phyloP scores from a whole-genome alignment of 345 rosid species.

The Pelargonium nanum region DNA sequence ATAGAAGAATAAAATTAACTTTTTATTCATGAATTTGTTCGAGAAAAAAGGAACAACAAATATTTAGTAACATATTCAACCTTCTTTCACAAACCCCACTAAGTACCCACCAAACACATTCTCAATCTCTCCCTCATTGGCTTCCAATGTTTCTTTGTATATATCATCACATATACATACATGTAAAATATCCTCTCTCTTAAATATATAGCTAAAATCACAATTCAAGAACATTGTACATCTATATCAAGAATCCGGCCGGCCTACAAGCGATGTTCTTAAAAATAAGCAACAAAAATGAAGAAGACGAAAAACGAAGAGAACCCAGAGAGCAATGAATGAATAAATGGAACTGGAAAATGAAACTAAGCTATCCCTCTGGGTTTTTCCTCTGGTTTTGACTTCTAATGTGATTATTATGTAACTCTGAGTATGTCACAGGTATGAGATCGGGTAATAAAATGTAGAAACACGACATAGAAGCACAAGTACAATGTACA shows the following conservation, averaged over 20 bases:
- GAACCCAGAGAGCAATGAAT: conserved; percentile 51
- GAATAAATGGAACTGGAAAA: conserved; percentile 27
- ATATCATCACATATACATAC: not conserved
- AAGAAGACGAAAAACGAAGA: no score
- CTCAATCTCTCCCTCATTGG: no score
- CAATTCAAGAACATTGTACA: not conserved
- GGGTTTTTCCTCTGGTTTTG: conserved; percentile 29
- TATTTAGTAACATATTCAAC: no score
- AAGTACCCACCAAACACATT: no score
- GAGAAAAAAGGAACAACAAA: no score
- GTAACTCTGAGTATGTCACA: conserved; percentile 23
- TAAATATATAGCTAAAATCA: not conserved
- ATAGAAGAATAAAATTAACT: no score
- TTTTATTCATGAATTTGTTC: no score
- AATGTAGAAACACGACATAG: no score
- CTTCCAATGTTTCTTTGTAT: not conserved
- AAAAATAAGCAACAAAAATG: not conserved
- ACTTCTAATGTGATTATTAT: not conserved
- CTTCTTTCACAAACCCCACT: no score
- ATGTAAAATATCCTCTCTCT: not conserved
- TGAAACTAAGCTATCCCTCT: conserved; percentile 42
- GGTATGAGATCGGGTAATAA: conserved; percentile 11
- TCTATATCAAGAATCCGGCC: no score
- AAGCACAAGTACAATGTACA: no score
- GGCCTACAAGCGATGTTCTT: not conserved